phyloP scores from a whole-genome alignment of 306 rosid genomes.

The Gastrolobium bilobum region DNA sequence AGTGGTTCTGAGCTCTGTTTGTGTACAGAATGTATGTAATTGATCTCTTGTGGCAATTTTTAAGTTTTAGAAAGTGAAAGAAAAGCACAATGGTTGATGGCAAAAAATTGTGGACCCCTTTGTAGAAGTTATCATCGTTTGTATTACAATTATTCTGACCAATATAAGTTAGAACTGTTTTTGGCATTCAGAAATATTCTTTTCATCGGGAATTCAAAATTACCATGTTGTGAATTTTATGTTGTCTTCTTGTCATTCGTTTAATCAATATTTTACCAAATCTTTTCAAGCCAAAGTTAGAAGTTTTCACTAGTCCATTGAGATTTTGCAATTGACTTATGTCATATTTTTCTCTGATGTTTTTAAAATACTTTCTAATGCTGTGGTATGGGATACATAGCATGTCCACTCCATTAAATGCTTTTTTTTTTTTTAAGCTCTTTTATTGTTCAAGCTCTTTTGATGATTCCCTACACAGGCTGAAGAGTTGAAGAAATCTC shows the following conservation, averaged over 20 bases:
- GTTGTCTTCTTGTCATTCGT: background rate
- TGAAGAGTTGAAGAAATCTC: constrained; percentile 77
- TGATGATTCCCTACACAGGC: constrained; percentile 58
- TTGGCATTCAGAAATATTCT: background rate
- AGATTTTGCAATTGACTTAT: constrained; percentile 10
- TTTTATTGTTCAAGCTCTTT: constrained; percentile 3
- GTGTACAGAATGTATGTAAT: background rate
- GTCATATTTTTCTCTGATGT: background rate
- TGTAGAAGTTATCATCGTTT: constrained; percentile 13
- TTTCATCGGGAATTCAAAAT: background rate
- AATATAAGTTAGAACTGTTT: constrained; percentile 37
- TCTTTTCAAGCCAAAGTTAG: background rate
- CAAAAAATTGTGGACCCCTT: background rate
- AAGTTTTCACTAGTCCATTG: background rate
- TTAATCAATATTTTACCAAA: background rate
- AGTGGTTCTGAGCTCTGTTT: constrained; percentile 33
- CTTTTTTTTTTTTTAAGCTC: background rate
- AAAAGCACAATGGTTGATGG: constrained; percentile 14
- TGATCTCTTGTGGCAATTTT: constrained; percentile 2
- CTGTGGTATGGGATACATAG: constrained; percentile 14
- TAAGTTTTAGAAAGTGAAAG: constrained; percentile 21
- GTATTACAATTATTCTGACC: constrained; percentile 19
- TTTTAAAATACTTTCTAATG: background rate
- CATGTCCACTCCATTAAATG: background rate
- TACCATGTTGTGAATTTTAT: background rate